Evolutionary conservation across 2,329 filamentous ascomycete genomes (phyloP).

Genomic region (Cladophialophora yegresii): DNA sequence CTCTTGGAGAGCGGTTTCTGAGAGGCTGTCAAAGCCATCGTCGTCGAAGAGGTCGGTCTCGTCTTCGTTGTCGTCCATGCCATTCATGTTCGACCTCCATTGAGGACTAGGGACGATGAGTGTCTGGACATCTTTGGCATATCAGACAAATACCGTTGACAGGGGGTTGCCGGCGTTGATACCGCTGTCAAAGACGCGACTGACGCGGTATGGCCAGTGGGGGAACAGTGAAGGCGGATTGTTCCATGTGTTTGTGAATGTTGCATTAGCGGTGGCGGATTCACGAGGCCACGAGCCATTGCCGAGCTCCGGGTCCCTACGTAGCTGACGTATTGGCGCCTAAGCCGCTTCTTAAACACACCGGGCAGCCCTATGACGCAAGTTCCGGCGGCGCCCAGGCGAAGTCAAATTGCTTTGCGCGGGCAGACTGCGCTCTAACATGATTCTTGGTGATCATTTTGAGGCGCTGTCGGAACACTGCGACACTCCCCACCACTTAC

Average conservation of each 20-base stretch:
- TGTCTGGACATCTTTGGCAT: neutral
- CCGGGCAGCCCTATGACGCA: neutral
- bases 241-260: neutral
- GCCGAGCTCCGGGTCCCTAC: neutral
- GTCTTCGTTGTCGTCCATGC: slow-evolving; percentile 51
- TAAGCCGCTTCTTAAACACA: neutral
- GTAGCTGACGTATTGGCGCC: neutral
- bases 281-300: neutral
- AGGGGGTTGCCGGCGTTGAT: neutral
- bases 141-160: neutral
- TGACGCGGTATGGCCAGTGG: neutral
- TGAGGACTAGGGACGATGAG: slow-evolving; percentile 8
- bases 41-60: slow-evolving; percentile 50
- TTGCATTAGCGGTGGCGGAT: slow-evolving; percentile 14
- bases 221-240: neutral
- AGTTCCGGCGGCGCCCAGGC: slow-evolving; percentile 1
- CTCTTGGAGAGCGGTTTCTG: slow-evolving; percentile 46
- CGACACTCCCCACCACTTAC: neutral
- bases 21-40: slow-evolving; percentile 50
- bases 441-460: neutral
- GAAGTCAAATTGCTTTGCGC: neutral
- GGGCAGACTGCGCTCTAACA: slow-evolving; percentile 1
- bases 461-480: neutral
- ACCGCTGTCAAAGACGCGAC: neutral
- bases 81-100: slow-evolving; percentile 39